Evolutionary conservation across 2,329 filamentous ascomycete species (phyloP), one percentile per base, ranked within the genome.

Genomic region (Botrytis fabae): DNA sequence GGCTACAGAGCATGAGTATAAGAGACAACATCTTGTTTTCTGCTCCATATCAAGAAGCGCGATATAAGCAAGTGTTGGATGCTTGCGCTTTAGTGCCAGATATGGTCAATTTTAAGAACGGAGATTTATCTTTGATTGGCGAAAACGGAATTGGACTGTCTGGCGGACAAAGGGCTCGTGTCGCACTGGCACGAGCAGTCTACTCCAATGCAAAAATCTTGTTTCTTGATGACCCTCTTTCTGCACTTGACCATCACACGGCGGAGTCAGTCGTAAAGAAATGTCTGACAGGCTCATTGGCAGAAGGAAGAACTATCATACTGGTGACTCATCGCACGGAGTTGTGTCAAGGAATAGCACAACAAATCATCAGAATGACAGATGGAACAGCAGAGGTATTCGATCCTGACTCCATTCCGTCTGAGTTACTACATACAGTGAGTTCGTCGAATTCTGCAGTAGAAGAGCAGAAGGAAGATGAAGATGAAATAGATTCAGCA

Each of bases 331-430:
- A 92, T 82, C 86, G 90, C 1, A 88, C 86, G 0, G 91, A 95
- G 74, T 83, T 97, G 16, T 93, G 94, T 74, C 87, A 89, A 32
- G 85, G 87, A n/a, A 84, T 94, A 61, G 93, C 94, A 2, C 85
- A 90, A 66, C 92, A 96, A 78, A 86, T 94, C 25, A 83, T 97
- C 16, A 89, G 94, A 72, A 86, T 97, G 16, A 81, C 85, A 0
- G 84, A 91, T 51, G 91, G 92, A 1, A 83, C 81, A 68, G 90
- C 79, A 46, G 65, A 74, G 32, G 61, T 78, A 40, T 51, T 80
- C 22, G 78, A 80, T 60, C 72, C 74, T 8, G 75, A 78, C 25
- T 74, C 75, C 14, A 74, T 77, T 32, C 71, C 74, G 22, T 76
- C 76, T 22, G 79, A 83, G 72, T 69, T 72, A 20, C 65, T 78